Base-by-base conservation (phyloP, 257 asterid species). In the Solanum corneliomulleri region DNA sequence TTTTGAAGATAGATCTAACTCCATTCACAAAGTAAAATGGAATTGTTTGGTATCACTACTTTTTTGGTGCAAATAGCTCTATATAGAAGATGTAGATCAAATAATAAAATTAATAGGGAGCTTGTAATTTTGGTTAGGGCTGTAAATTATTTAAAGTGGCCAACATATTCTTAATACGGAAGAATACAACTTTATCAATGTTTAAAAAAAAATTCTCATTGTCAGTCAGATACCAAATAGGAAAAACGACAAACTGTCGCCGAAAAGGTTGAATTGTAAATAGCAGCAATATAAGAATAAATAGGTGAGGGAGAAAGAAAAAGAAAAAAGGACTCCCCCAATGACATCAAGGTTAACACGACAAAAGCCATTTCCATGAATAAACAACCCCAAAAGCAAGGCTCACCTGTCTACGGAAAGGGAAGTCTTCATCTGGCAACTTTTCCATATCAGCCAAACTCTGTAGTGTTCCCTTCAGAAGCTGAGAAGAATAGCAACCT, bases 391-490 rank as follows among this genome's bases (percentile, higher is more conserved):
- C 69, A 81, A 49, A 81, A 29, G 69, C 69, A 81, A 33, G 74
- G 58, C 39, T 89, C 91, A 95, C 99, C 99, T 96, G 95, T 88
- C 94, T 94, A 90, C 94, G 93, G 88, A 89, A 93, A 75, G 94
- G 90, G 72, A 96, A 94, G 91, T 95, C 98, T 90, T 88, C 96
- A 77, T 96, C 99, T 66, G 96, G 97, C 92, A 93, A 86, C 89
- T 93, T 92, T 88, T 95, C 94, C 96, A 97, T 92, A 62, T 93
- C 96, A 29, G 94, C 97, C 92, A 97, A 92, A 86, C 89, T 94
- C 86, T 87, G 87, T 66, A 97, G 95, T 41, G 94, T 92, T 87
- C 90, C 96, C 87, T 88, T 89, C 89, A 93, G 86, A 87, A 95
- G 91, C 89, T 91, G 86, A 80, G 93, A 91, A 21, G 99, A 94